Evolutionary conservation across 108 stramenopile species (phyloP), one percentile per base, ranked within the genome.

Genomic region (Aurantiochytrium sp.): DNA sequence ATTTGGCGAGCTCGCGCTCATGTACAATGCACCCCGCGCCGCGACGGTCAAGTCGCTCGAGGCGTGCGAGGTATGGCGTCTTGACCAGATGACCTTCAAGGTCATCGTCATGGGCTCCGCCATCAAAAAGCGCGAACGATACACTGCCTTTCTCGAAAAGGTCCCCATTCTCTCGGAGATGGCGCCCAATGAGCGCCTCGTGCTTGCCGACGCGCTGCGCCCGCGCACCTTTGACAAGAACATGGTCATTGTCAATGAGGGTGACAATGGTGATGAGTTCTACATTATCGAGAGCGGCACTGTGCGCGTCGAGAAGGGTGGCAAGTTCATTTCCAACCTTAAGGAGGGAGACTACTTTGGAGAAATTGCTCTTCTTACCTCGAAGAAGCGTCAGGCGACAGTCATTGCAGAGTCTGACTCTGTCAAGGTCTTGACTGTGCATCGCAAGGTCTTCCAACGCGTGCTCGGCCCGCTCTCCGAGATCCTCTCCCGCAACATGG

Each of bases 1-100:
- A 88, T 98, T 98, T 91, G 97, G 97, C 72, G 97, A 98, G 90
- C 91, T 98, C 58, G 97, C 97, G 12, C 94, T 98, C 14, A 95
- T 97, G 94, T 97, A 97, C 90, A 95, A 96, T 18, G 95, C 96
- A 8, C 97, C 97, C 5, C 92, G 97, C 72, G 96, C 97, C 18
- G 97, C 97, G 10, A 96, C 96, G 25, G 92, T 93, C 69, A 21
- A 51, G 29, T 64, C 87, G 19, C 90, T 89, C 21, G 92, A 89
- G 71, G 59, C 55, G 51, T 93, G 92, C 47, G 89, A 88, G 5
- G 44, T n/a, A 5, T 90, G 90, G 90, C 87, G 58, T 5, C 21
- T 90, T 6, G 90, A 90, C 51, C 88, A 57, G 8, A 18, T 16
- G 16, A 90, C 88, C 51, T 90, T 89, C 88, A 72, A 72, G 72